Conservation (phyloP, 176 grass and related monocot species). For the Avena insularis region DNA sequence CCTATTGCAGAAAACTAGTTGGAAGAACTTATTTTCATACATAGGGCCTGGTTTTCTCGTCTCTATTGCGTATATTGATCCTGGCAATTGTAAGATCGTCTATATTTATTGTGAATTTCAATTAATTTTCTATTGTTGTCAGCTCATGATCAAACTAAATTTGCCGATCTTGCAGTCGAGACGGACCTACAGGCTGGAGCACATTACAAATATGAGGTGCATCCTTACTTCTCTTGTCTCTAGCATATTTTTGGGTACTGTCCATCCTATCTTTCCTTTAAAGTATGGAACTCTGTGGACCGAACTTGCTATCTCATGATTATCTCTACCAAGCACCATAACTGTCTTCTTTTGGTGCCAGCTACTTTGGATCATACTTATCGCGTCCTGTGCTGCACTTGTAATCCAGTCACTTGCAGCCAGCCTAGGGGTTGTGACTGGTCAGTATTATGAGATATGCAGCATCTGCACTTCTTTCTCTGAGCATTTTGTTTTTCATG, state of each 20-base stretch:
- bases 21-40: constrained; percentile 96
- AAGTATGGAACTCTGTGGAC: not conserved
- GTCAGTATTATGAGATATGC: constrained; percentile 45
- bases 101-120: constrained; percentile 1
- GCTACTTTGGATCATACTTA: constrained; percentile 99
- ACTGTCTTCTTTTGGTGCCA: constrained; percentile 43
- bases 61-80: constrained; percentile 97
- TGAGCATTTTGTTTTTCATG: constrained; percentile 13
- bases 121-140: not conserved
- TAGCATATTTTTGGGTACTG: constrained; percentile 6
- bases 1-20: constrained; percentile 74
- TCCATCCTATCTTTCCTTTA: not conserved
- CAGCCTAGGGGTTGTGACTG: constrained; percentile 94
- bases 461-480: constrained; percentile 14
- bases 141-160: constrained; percentile 29
- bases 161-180: constrained; percentile 69
- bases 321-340: constrained; percentile 17
- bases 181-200: constrained; percentile 95
- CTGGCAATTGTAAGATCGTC: constrained; percentile 87
- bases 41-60: constrained; percentile 96
- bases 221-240: constrained; percentile 26
- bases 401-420: constrained; percentile 95
- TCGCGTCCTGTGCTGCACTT: constrained; percentile 95
- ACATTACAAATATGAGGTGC: constrained; percentile 92
- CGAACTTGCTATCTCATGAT: constrained; percentile 10